These are phyloP conservation scores for Metschnikowia hibisci DNA, from an alignment of 805 yeast genomes.

Conservation along the genomic window DNA sequence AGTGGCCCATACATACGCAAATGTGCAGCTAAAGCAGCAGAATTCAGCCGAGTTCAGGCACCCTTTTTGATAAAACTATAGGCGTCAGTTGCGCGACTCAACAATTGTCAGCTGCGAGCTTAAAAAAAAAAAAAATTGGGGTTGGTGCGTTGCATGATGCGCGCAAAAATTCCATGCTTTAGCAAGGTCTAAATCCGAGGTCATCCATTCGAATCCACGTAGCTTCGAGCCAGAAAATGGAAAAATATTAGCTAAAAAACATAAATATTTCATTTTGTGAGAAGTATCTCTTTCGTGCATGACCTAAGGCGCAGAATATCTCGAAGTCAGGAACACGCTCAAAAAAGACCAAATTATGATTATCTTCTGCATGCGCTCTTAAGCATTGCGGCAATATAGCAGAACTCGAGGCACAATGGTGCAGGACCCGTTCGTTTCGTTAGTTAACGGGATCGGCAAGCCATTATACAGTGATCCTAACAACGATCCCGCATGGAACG, in stretches of 20 bases:
- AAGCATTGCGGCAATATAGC: background rate
- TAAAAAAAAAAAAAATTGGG: background rate
- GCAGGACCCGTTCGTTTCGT: background rate
- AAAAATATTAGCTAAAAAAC: background rate
- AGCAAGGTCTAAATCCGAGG: slow-evolving; percentile 1
- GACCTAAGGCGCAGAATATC: too few relatives aligned
- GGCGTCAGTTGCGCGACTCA: too few relatives aligned
- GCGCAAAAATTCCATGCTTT: slow-evolving; percentile 2
- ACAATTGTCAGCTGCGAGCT: background rate
- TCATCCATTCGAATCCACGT: background rate
- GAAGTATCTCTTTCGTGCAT: too few relatives aligned
- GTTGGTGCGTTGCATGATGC: background rate
- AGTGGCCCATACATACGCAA: background rate
- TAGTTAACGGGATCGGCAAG: background rate
- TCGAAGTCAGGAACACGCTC: background rate
- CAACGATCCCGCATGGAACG: slow-evolving; percentile 2
- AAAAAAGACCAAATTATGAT: background rate
- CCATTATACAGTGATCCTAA: background rate
- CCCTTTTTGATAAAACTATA: background rate
- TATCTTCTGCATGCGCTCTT: background rate
- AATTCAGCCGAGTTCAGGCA: slow-evolving; percentile 1
- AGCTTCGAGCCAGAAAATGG: background rate
- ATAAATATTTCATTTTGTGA: background rate
- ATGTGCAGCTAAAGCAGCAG: too few relatives aligned
- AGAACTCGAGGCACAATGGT: background rate